Conservation (phyloP, 495 filamentous ascomycete species). For the Tuber calosporum region DNA sequence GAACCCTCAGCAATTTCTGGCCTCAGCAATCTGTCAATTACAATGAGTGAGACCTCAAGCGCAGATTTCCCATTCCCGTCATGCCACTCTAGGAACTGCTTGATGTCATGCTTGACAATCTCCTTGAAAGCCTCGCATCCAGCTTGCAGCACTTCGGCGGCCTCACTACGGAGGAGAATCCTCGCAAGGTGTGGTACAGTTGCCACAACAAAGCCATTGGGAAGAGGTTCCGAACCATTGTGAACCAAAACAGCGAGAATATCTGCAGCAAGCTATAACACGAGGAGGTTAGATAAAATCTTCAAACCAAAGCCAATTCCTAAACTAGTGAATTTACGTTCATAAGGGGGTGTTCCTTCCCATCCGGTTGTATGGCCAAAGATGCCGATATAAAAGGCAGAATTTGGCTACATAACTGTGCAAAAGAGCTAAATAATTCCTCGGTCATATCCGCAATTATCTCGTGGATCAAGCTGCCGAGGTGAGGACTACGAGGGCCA, state of each 20-base stretch:
- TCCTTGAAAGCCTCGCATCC: slow-evolving; percentile 80
- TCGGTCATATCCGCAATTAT: slow-evolving; percentile 80
- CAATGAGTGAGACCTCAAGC: slow-evolving; percentile 76
- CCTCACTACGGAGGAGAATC: slow-evolving; percentile 68
- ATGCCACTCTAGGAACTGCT: slow-evolving; percentile 77
- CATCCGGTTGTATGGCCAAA: slow-evolving; percentile 78
- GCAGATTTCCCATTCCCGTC: slow-evolving; percentile 70
- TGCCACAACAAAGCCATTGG: slow-evolving; percentile 73
- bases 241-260: slow-evolving; percentile 73
- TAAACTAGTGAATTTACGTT: slow-evolving; percentile 48
- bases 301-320: background rate
- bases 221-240: slow-evolving; percentile 73
- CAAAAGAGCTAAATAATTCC: slow-evolving; percentile 62
- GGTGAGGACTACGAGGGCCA: slow-evolving; percentile 79
- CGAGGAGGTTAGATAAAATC: background rate
- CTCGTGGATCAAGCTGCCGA: slow-evolving; percentile 69
- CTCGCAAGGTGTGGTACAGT: slow-evolving; percentile 80
- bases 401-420: slow-evolving; percentile 75
- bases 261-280: slow-evolving; percentile 65
- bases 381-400: slow-evolving; percentile 78
- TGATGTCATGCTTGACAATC: slow-evolving; percentile 77
- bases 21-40: slow-evolving; percentile 86
- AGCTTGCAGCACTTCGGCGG: slow-evolving; percentile 76
- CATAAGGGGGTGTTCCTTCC: slow-evolving; percentile 71
- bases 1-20: slow-evolving; percentile 77